phyloP scores from a whole-genome alignment of 129 eudicot genomes.

The Erigeron canadensis region DNA sequence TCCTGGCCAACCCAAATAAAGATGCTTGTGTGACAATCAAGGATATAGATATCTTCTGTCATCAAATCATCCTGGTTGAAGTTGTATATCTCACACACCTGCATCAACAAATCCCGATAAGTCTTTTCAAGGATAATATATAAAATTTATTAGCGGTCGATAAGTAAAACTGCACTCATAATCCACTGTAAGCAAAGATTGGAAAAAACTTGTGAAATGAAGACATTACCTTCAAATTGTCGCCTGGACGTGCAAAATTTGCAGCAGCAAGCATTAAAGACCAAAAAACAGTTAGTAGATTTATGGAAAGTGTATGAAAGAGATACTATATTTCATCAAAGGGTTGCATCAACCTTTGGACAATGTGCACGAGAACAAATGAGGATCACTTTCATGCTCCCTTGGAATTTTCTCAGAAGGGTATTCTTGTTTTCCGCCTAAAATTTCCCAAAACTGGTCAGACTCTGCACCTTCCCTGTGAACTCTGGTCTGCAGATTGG shows the following conservation, averaged over 20 bases:
- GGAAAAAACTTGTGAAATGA: neutral
- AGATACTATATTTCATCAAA: neutral
- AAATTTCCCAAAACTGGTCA: constrained; percentile 85
- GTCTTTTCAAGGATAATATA: neutral
- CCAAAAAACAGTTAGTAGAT: constrained; percentile 24
- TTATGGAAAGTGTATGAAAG: neutral
- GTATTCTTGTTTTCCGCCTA: constrained; percentile 71
- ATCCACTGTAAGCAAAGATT: neutral
- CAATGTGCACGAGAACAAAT: constrained; percentile 70
- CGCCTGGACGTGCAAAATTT: constrained; percentile 43
- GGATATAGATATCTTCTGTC: constrained; percentile 79
- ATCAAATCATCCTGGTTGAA: constrained; percentile 78
- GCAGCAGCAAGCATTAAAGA: constrained; percentile 28
- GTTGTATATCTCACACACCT: constrained; percentile 82
- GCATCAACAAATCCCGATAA: constrained; percentile 26
- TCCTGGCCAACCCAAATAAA: constrained; percentile 79
- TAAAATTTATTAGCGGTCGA: neutral
- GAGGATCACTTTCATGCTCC: constrained; percentile 81
- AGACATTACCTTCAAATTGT: constrained; percentile 61
- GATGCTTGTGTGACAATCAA: constrained; percentile 68
- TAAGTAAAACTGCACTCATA: neutral
- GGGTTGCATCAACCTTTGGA: constrained; percentile 45
- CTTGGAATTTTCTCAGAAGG: constrained; percentile 55
- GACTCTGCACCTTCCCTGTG: constrained; percentile 82
- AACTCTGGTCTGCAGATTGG: constrained; percentile 58